phyloP scores from a whole-genome alignment of 192 early-diverging fungal genomes.

The Coemansia sp. region DNA sequence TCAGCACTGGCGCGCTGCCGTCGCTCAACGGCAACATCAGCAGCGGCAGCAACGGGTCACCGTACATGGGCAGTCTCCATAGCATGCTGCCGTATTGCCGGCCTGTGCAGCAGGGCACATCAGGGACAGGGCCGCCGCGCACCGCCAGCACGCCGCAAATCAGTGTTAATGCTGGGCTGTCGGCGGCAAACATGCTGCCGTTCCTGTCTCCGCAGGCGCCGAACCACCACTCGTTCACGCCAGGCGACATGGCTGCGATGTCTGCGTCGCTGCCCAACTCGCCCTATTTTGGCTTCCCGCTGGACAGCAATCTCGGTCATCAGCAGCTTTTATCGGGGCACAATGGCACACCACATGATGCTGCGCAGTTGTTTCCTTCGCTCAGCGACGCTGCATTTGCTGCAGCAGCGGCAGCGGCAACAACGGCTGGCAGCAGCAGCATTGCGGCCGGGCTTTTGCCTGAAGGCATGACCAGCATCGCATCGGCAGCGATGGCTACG shows the following conservation, averaged over 20 bases:
- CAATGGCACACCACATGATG: slow-evolving; percentile 27
- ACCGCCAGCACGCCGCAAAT: slow-evolving; percentile 15
- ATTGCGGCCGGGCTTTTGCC: slow-evolving; percentile 2
- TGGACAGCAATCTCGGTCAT: slow-evolving; percentile 16
- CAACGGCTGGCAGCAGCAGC: neutral
- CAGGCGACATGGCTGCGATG: slow-evolving; percentile 32
- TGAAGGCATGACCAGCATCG: slow-evolving; percentile 12
- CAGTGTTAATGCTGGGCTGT: neutral
- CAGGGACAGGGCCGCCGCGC: neutral
- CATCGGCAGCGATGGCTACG: slow-evolving; percentile 9
- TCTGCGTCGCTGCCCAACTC: slow-evolving; percentile 49
- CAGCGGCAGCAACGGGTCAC: slow-evolving; percentile 21
- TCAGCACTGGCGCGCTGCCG: slow-evolving; percentile 21
- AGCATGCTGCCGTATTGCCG: slow-evolving; percentile 25
- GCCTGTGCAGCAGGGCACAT: neutral
- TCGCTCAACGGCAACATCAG: slow-evolving; percentile 5
- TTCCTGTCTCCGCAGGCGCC: slow-evolving; percentile 43
- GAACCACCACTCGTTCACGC: slow-evolving; percentile 14
- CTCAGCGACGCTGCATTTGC: slow-evolving; percentile 36
- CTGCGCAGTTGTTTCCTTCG: slow-evolving; percentile 32
- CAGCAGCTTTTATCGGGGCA: slow-evolving; percentile 12
- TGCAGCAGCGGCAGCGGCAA: slow-evolving; percentile 6
- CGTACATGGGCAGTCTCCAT: neutral
- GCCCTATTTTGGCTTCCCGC: slow-evolving; percentile 31
- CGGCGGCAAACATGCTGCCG: slow-evolving; percentile 11